Conservation (phyloP, 495 filamentous ascomycete genomes). For the Aeminium ludgeri region DNA sequence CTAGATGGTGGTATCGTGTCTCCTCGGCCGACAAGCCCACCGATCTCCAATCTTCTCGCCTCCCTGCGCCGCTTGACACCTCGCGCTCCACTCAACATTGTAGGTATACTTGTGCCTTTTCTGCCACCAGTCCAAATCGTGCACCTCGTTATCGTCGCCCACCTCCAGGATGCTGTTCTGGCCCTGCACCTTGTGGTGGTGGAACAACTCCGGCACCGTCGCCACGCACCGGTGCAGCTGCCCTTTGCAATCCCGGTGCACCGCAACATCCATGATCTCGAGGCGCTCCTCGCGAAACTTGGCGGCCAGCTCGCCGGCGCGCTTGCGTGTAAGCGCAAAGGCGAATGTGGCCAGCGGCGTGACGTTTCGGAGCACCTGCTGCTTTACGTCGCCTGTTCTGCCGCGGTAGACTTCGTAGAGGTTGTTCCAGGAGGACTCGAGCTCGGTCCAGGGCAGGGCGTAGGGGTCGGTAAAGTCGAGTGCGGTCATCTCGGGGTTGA, state of each 20-base stretch:
- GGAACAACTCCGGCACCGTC: slow-evolving; percentile 1
- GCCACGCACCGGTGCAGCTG: background rate
- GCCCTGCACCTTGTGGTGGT: slow-evolving; percentile 4
- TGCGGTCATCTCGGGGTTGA: background rate
- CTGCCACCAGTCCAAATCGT: background rate
- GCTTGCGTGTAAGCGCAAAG: background rate
- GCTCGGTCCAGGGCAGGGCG: background rate
- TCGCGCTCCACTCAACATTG: background rate
- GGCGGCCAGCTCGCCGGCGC: background rate
- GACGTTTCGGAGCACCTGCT: background rate
- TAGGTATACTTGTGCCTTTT: background rate
- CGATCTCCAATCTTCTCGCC: background rate
- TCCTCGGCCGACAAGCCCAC: background rate
- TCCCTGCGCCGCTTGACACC: background rate
- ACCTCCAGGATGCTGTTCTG: background rate
- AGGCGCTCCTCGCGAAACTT: background rate
- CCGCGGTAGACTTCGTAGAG: background rate
- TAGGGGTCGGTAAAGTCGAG: background rate
- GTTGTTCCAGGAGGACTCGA: background rate
- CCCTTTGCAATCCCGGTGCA: slow-evolving; percentile 3
- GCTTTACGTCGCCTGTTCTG: background rate
- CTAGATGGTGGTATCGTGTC: background rate
- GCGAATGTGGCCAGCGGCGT: background rate
- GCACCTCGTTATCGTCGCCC: background rate
- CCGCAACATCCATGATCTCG: background rate